Evolutionary conservation across 805 yeast species (phyloP), one percentile per base, ranked within the genome.

Genomic region (Wickerhamiella brachini): DNA sequence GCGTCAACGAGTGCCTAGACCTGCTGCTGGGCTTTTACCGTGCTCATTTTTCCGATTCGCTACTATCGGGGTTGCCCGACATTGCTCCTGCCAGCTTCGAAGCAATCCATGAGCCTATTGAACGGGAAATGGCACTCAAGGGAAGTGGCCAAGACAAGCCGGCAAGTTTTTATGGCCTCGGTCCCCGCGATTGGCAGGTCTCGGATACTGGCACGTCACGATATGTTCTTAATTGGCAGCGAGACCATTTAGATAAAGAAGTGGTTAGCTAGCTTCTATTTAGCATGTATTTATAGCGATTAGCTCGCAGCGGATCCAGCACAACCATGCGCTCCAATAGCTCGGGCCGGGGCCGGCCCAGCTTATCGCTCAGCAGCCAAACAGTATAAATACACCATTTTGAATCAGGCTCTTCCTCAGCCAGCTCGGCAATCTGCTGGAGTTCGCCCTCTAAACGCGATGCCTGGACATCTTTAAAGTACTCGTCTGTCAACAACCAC

Each of bases 361-460:
- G 34, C 20, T 23, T n/a, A 18, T 45, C 38, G 21, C 42, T 31
- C 17, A 54, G 47, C 26, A 50, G 39, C 50, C 53, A 51, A 15
- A 55, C 22, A 20, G 79, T 68, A 12, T 85, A 83, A 54, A 85
- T 65, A 60, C 96, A 88, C 95, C 80, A 54, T 70, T 71, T 72
- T 59, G 86, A 88, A 6, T 79, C 85, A 34, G 73, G 70, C 60
- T 93, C 97, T 47, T 85, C 73, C 37, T 76, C 80, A 59, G 83
- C 80, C 49, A 89, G 72, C 54, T 84, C 87, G 6, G 71, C 61
- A 7, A 88, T 71, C 20, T 71, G 71, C 1, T 59, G 54, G 8
- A 78, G 63, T 48, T 84, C 79, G 1, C 65, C 62, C 1, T 66
- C 54, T 10, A 85, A 62, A 1, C 83, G 58, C 0, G 60, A 60